Percentiles rank a stretch among this genome's conserved stretches.
Evolutionary conservation across 78 protist species (phyloP).

Genomic region (Dictyostelium citrinum): DNA sequence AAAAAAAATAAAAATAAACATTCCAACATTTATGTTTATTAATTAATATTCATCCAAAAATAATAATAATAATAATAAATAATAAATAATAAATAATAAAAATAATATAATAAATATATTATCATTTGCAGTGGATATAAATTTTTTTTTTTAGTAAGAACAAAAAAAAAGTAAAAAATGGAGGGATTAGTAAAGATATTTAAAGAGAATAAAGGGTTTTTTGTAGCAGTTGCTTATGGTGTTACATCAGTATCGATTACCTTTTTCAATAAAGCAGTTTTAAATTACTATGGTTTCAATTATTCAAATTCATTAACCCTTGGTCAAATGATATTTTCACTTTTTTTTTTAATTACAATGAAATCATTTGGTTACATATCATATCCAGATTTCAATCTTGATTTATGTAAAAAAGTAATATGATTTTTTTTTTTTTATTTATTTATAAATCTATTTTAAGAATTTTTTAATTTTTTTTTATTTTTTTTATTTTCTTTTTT

Average conservation of each 20-base stretch:
- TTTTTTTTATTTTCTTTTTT: background rate
- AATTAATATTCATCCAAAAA: too few relatives aligned
- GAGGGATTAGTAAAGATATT: background rate
- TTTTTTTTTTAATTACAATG: slow-evolving; percentile 49
- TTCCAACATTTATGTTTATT: too few relatives aligned
- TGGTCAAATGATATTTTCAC: slow-evolving; percentile 82
- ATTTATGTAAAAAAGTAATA: slow-evolving; percentile 65
- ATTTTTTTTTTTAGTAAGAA: background rate
- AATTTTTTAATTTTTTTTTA: background rate
- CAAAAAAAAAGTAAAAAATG: background rate
- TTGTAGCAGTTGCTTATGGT: slow-evolving; percentile 71
- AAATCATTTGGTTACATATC: slow-evolving; percentile 22
- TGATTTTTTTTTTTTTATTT: background rate
- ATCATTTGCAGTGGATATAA: background rate
- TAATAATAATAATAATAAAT: too few relatives aligned
- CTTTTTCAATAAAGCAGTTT: slow-evolving; percentile 84
- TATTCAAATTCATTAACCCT: slow-evolving; percentile 73
- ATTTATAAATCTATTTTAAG: background rate
- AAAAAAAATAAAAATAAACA: background rate
- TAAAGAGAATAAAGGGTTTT: slow-evolving; percentile 14
- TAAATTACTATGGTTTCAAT: slow-evolving; percentile 66
- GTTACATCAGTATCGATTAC: slow-evolving; percentile 81
- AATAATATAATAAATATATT: too few relatives aligned
- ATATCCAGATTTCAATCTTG: slow-evolving; percentile 52
- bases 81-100: too few relatives aligned